These are phyloP conservation scores for Chlorella variabilis DNA, from an alignment of 163 green algal species.

Conservation along the genomic window DNA sequence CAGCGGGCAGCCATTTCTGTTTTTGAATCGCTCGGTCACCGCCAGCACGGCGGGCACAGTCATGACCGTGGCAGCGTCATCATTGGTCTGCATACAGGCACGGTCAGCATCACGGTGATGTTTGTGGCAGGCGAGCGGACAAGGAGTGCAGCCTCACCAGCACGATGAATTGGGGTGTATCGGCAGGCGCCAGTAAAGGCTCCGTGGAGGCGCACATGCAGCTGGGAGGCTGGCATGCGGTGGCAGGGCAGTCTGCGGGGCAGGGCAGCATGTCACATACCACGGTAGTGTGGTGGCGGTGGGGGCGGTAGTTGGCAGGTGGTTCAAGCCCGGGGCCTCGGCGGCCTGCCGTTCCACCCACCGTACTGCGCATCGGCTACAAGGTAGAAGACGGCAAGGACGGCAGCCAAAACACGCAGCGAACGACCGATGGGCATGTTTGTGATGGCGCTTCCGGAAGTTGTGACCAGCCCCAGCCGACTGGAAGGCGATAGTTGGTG, in stretches of 20 bases:
- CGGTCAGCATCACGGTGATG: no score
- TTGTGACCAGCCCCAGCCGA: no score
- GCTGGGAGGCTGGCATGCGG: not conserved
- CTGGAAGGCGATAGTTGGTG: no score
- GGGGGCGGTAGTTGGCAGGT: not conserved
- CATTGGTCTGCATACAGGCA: slow-evolving; percentile 14
- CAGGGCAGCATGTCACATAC: no score
- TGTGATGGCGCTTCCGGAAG: no score
- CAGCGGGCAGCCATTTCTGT: slow-evolving; percentile 29
- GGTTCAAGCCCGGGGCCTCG: no score
- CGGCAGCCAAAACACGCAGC: no score
- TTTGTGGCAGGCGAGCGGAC: not conserved
- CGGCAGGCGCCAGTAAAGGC: not conserved
- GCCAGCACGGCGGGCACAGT: not conserved
- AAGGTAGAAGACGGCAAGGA: no score
- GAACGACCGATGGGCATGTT: no score
- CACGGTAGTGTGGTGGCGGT: no score
- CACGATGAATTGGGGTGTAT: slow-evolving; percentile 38
- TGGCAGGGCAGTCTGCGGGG: slow-evolving; percentile 19
- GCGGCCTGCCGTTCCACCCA: no score
- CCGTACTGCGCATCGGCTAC: no score
- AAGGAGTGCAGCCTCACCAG: not conserved
- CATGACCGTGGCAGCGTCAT: slow-evolving; percentile 7
- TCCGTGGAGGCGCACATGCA: slow-evolving; percentile 6
- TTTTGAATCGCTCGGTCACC: not conserved